phyloP scores from a whole-genome alignment of 306 rosid genomes.

The Myrica gale region DNA sequence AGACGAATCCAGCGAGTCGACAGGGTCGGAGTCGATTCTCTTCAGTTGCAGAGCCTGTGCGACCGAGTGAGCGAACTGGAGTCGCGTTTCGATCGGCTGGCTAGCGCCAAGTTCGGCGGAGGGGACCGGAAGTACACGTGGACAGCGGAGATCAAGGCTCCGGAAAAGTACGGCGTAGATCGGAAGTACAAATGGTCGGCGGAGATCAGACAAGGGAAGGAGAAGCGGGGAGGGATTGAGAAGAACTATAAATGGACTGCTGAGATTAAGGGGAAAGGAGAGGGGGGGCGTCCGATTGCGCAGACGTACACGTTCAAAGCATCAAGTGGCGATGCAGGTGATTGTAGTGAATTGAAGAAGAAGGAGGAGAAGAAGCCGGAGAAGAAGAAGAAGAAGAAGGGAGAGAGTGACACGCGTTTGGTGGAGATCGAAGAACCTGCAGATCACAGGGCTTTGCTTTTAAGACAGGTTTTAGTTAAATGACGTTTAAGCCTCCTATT shows the following conservation, averaged over 20 bases:
- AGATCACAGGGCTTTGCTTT: constrained; percentile 57
- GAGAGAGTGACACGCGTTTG: constrained; percentile 44
- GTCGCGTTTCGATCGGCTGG: constrained; percentile 61
- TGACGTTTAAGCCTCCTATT: not conserved
- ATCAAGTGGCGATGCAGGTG: constrained; percentile 39
- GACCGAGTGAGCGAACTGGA: constrained; percentile 71
- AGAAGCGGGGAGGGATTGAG: constrained; percentile 33
- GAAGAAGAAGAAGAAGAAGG: constrained; percentile 44
- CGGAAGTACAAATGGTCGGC: constrained; percentile 74
- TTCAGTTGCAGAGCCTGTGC: constrained; percentile 43
- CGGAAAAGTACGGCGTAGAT: constrained; percentile 52
- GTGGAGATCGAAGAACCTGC: constrained; percentile 80
- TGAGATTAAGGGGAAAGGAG: constrained; percentile 73
- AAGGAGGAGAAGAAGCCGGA: constrained; percentile 30
- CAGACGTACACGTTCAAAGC: constrained; percentile 62
- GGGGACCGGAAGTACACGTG: constrained; percentile 75
- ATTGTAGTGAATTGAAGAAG: constrained; percentile 31
- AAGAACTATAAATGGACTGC: constrained; percentile 76
- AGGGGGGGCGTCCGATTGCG: constrained; percentile 39
- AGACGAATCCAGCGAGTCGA: constrained; percentile 49
- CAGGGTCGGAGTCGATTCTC: constrained; percentile 36
- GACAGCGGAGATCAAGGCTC: constrained; percentile 75
- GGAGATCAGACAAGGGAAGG: constrained; percentile 58
- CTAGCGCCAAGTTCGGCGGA: constrained; percentile 15
- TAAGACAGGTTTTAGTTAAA: constrained; percentile 64